Evolutionary conservation across 2,329 filamentous ascomycete genomes (phyloP).

Genomic region (Trichoderma cornu-damae): DNA sequence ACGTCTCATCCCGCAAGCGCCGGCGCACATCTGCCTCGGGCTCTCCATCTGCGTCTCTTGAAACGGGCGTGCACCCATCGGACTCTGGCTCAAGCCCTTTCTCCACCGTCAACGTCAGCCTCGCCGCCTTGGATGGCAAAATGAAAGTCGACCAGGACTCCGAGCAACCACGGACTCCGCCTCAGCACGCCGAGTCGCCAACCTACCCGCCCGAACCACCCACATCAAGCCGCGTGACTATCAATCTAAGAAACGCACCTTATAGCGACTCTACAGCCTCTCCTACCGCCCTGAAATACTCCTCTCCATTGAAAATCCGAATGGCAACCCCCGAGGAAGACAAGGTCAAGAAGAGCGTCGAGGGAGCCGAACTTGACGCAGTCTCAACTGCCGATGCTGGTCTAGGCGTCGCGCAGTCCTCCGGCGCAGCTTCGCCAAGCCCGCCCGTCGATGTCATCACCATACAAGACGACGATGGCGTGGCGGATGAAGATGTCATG

Average conservation of each 20-base stretch:
- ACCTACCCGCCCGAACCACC: constrained; percentile 33
- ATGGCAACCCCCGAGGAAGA: constrained; percentile 21
- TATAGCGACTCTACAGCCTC: constrained; percentile 37
- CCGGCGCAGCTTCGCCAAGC: constrained; percentile 38
- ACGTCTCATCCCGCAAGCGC: constrained; percentile 54
- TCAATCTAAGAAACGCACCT: constrained; percentile 51
- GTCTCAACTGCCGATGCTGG: constrained; percentile 24
- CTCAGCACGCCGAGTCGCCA: constrained; percentile 30
- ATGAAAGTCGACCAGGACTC: constrained; percentile 34
- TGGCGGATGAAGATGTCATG: constrained; percentile 27
- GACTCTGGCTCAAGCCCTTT: constrained; percentile 31
- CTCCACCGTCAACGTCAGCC: constrained; percentile 27
- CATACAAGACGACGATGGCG: constrained; percentile 35
- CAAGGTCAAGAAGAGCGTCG: constrained; percentile 42
- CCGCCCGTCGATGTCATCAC: constrained; percentile 42
- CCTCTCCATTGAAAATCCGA: not conserved
- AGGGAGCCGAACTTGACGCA: constrained; percentile 41
- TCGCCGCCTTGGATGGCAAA: constrained; percentile 28
- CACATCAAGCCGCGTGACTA: constrained; percentile 54
- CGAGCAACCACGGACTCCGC: constrained; percentile 39
- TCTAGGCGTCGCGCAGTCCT: constrained; percentile 30
- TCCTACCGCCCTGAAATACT: not conserved
- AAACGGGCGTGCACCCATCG: constrained; percentile 34
- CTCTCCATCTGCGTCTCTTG: constrained; percentile 50
- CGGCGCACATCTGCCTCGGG: constrained; percentile 54